phyloP scores from a whole-genome alignment of 495 filamentous ascomycete genomes.

The Podospora pseudopauciseta region DNA sequence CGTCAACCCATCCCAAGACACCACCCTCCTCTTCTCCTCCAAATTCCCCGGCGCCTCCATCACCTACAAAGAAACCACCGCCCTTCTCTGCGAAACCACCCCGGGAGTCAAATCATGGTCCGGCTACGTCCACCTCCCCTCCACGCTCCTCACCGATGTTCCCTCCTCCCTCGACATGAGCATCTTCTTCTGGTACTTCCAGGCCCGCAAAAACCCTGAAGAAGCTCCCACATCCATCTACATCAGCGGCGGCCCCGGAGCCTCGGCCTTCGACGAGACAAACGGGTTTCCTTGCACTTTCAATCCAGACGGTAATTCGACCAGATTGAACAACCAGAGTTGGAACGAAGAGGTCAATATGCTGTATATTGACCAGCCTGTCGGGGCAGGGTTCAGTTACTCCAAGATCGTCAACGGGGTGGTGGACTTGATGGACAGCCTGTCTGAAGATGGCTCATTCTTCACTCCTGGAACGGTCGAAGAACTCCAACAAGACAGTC shows the following conservation, averaged over 20 bases:
- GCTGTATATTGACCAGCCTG: slow-evolving; percentile 42
- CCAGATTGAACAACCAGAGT: slow-evolving; percentile 39
- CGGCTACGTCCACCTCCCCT: slow-evolving; percentile 8
- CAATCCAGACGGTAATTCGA: slow-evolving; percentile 6
- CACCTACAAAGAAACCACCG: slow-evolving; percentile 17
- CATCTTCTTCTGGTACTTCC: slow-evolving; percentile 24
- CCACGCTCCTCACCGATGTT: slow-evolving; percentile 2
- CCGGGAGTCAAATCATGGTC: slow-evolving; percentile 4
- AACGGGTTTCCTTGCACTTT: slow-evolving; percentile 15
- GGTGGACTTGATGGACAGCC: background rate
- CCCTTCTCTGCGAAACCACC: slow-evolving; percentile 6
- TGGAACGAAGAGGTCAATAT: slow-evolving; percentile 66
- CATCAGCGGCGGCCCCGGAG: slow-evolving; percentile 46
- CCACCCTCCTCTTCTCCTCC: slow-evolving; percentile 6
- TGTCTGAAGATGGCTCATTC: background rate
- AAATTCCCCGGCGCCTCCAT: slow-evolving; percentile 17
- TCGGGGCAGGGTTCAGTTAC: slow-evolving; percentile 37
- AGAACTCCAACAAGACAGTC: background rate
- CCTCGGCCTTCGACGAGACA: slow-evolving; percentile 28
- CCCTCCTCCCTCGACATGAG: slow-evolving; percentile 5
- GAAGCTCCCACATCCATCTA: slow-evolving; percentile 41
- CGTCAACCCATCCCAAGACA: slow-evolving; percentile 7
- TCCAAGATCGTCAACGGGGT: slow-evolving; percentile 2
- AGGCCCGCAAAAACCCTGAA: slow-evolving; percentile 46
- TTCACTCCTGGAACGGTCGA: background rate